Base-by-base conservation (phyloP, 192 early-diverging fungal species). In the Entomortierella lignicola region DNA sequence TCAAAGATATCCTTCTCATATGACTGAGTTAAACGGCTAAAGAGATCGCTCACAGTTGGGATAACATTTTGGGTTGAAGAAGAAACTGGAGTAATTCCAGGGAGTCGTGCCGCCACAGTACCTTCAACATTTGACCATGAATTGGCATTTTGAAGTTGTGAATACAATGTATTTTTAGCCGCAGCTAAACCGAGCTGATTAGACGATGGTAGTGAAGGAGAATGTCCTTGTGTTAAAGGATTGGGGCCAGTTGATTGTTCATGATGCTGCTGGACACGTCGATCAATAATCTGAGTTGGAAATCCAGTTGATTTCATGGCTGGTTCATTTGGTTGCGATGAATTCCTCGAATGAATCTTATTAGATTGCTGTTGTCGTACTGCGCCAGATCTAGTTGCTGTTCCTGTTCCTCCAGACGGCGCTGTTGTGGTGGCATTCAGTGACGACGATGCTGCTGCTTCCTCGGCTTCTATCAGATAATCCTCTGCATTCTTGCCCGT, bases 401-500 rank as follows among this genome's bases (percentile, higher is more conserved):
- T 54, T 54, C 25, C 58, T 43, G 58, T 1, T 37, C 58, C n/a
- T 43, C 8, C 39, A 8, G 34, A 25, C 20, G 44, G 17, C 44
- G 5, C 43, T 31, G 41, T 27, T 29, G 13, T 29, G 27, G 23
- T 44, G 39, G 17, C 54, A n/a, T n/a, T 51, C 12, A 26, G 54
- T 52, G 27, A n/a, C 18, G 52, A 51, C 18, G 55, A 41, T 15
- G 63, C 30, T 4, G 15, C 44, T 47, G 44, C 44, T 47, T 47
- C 8, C 12, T 86, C 81, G 2, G 55, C 30, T 27, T 85, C 82
- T 23, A 71, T 18, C 52, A 87, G 37, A 30, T 86, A 89, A 67
- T 95, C 92, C 29, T 84, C 72, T 0, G 93, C 92, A 60, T 81
- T 86, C 79, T 93, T 86, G 0, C 91, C 91, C 12, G 83, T 80